phyloP scores from a whole-genome alignment of 2,329 filamentous ascomycete species.

The Clonostachys byssicola region DNA sequence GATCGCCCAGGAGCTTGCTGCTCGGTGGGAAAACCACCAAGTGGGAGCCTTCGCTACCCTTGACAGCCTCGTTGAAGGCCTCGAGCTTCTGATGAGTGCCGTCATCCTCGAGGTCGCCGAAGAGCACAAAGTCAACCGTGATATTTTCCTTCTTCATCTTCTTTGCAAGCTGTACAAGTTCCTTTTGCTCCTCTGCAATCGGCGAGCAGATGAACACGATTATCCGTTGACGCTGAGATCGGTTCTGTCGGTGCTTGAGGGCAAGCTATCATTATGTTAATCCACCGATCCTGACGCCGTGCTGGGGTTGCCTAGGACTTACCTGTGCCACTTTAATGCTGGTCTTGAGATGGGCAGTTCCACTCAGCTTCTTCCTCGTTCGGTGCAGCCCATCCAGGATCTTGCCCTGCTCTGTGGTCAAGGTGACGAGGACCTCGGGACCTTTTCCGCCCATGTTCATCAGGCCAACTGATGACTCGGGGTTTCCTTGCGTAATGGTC shows the following conservation, averaged over 20 bases:
- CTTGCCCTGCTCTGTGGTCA: constrained; percentile 95
- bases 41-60: constrained; percentile 86
- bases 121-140: constrained; percentile 89
- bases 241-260: constrained; percentile 96
- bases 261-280: constrained; percentile 61
- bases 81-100: constrained; percentile 87
- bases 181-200: constrained; percentile 84
- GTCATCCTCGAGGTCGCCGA: constrained; percentile 89
- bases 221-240: constrained; percentile 93
- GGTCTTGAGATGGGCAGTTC: constrained; percentile 82
- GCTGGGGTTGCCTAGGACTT: constrained; percentile 30
- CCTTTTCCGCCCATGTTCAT: constrained; percentile 99
- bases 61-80: constrained; percentile 90
- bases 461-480: constrained; percentile 92
- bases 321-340: constrained; percentile 94
- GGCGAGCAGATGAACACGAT: constrained; percentile 96
- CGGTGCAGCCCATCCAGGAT: constrained; percentile 88
- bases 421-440: constrained; percentile 93
- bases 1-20: constrained; percentile 87
- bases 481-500: constrained; percentile 90
- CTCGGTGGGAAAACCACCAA: constrained; percentile 88
- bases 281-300: neutral
- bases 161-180: constrained; percentile 83
- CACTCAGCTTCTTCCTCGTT: constrained; percentile 87
- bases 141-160: constrained; percentile 99